phyloP scores from a whole-genome alignment of 345 rosid species.

The Euphorbia tirucalli region DNA sequence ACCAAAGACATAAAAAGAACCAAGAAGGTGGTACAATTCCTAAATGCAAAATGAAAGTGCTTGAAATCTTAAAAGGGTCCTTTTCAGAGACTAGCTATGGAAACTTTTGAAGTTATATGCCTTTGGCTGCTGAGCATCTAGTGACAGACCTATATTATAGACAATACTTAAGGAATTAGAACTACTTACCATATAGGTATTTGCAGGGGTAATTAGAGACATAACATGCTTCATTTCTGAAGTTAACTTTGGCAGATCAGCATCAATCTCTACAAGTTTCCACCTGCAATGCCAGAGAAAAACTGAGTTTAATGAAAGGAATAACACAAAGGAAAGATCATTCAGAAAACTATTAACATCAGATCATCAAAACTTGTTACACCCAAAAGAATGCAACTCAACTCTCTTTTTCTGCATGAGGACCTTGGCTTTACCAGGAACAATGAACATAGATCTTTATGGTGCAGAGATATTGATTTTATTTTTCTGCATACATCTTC shows the following conservation, averaged over 20 bases:
- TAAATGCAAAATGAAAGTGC: not conserved
- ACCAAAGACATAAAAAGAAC: not conserved
- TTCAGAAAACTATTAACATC: too few relatives aligned
- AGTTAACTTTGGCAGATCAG: too few relatives aligned
- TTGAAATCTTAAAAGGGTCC: not conserved
- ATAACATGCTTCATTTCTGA: constrained; percentile 65
- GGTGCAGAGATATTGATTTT: not conserved
- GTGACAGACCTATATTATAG: too few relatives aligned
- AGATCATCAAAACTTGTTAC: too few relatives aligned
- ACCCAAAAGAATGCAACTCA: too few relatives aligned
- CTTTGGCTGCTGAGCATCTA: constrained; percentile 12
- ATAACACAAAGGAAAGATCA: too few relatives aligned
- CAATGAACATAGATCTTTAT: not conserved
- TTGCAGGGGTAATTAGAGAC: constrained; percentile 84
- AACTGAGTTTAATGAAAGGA: too few relatives aligned
- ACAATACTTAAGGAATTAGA: too few relatives aligned
- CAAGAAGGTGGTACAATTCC: not conserved
- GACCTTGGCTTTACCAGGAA: not conserved
- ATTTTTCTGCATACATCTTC: not conserved
- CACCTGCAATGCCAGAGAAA: too few relatives aligned
- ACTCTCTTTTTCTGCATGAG: not conserved
- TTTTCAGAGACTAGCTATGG: constrained; percentile 14
- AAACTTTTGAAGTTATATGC: constrained; percentile 2
- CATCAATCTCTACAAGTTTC: too few relatives aligned
- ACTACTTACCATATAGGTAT: constrained; percentile 73